Percentiles rank a stretch among this genome's conserved stretches.
phyloP scores from a whole-genome alignment of 208 protist genomes.

The Leishmania guyanensis region DNA sequence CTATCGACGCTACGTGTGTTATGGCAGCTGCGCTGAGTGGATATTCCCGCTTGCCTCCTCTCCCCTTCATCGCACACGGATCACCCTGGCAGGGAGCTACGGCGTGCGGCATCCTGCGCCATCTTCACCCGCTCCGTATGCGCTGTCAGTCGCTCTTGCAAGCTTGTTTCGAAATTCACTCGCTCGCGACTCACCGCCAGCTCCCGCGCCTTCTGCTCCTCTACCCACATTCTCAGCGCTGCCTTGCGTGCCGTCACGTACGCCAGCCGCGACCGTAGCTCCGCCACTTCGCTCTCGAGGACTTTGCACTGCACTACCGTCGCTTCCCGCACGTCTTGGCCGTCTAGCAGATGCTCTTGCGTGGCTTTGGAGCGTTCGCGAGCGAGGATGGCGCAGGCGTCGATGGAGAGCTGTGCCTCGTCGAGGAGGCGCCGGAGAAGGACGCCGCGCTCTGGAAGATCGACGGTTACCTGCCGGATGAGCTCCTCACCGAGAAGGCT shows the following conservation, averaged over 20 bases:
- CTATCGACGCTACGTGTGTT: neutral
- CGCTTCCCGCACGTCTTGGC: constrained; percentile 34
- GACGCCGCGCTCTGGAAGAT: constrained; percentile 67
- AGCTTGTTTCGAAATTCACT: constrained; percentile 25
- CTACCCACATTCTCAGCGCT: constrained; percentile 23
- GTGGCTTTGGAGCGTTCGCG: constrained; percentile 23
- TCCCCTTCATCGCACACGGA: neutral
- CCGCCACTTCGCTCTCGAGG: constrained; percentile 36
- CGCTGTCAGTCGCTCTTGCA: constrained; percentile 39
- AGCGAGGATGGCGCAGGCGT: constrained; percentile 34
- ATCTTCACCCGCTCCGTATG: constrained; percentile 43
- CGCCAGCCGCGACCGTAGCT: constrained; percentile 25
- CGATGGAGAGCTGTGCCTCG: constrained; percentile 51
- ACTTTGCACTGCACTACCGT: neutral
- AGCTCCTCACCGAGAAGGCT: constrained; percentile 54
- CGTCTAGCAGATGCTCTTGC: constrained; percentile 29
- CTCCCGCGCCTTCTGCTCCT: constrained; percentile 16
- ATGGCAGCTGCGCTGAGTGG: neutral
- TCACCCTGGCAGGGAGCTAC: constrained; percentile 24
- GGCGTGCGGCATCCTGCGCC: constrained; percentile 41
- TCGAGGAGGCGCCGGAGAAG: constrained; percentile 53
- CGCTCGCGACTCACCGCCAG: constrained; percentile 18
- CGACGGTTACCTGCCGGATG: constrained; percentile 61
- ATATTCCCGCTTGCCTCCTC: neutral
- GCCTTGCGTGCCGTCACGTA: constrained; percentile 28